Percentiles rank a stretch among this genome's conserved stretches.
phyloP scores from a whole-genome alignment of 148 eudicot genomes.

The Spergularia marina region DNA sequence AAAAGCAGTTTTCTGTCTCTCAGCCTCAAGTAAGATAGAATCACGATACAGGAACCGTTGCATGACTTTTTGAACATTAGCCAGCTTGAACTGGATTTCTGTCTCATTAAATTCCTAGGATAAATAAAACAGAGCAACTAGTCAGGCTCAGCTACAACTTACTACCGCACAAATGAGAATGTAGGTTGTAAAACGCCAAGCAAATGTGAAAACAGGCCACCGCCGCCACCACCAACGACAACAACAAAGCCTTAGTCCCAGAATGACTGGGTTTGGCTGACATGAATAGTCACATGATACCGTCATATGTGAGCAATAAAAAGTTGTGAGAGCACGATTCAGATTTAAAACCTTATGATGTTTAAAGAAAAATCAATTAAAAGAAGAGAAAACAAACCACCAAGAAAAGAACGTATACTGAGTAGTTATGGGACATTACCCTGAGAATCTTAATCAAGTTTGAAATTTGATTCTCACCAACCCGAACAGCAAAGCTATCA shows the following conservation, averaged over 20 bases:
- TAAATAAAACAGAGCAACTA: constrained; percentile 7
- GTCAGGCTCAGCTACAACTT: constrained; percentile 10
- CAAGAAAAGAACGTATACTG: not conserved
- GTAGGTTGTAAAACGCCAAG: too few relatives aligned
- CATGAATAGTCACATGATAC: too few relatives aligned
- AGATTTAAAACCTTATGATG: too few relatives aligned
- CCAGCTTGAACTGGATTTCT: constrained; percentile 74
- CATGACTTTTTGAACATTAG: constrained; percentile 82
- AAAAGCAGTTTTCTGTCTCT: constrained; percentile 59
- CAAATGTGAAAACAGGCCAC: too few relatives aligned
- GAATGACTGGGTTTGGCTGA: too few relatives aligned
- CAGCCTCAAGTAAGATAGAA: constrained; percentile 80
- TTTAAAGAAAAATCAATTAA: too few relatives aligned
- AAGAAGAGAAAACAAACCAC: too few relatives aligned
- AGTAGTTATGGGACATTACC: constrained; percentile 36
- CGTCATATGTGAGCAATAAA: too few relatives aligned
- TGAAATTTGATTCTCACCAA: constrained; percentile 82
- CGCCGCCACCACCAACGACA: too few relatives aligned
- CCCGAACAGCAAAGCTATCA: constrained; percentile 90
- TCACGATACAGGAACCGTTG: constrained; percentile 86
- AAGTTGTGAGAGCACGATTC: too few relatives aligned
- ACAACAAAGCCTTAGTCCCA: too few relatives aligned
- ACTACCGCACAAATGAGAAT: constrained; percentile 14
- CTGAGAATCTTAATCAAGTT: constrained; percentile 64
- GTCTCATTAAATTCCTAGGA: constrained; percentile 75